Evolutionary conservation across 2,329 filamentous ascomycete species (phyloP).

Genomic region (Alternaria alternata): DNA sequence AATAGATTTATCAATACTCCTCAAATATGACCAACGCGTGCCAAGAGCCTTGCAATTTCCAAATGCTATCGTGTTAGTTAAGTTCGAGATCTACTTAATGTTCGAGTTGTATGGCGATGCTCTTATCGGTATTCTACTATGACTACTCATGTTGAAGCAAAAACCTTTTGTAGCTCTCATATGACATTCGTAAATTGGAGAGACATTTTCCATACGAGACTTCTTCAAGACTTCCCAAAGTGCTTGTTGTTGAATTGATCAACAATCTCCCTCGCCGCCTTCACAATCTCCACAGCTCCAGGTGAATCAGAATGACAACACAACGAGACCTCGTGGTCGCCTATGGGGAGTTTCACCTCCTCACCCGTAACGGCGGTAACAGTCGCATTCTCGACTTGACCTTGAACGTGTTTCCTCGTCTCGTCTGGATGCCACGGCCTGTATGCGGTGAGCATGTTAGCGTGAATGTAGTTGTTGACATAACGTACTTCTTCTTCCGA

Average conservation of each 20-base stretch:
- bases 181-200: not conserved
- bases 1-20: conserved; percentile 1
- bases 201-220: not conserved
- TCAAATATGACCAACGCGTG: not conserved
- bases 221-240: conserved; percentile 19
- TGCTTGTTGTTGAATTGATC: conserved; percentile 51
- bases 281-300: conserved; percentile 55
- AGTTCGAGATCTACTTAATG: not conserved
- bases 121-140: not conserved
- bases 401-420: conserved; percentile 51
- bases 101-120: not conserved
- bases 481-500: conserved; percentile 63
- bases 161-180: not conserved
- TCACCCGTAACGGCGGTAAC: conserved; percentile 55
- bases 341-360: conserved; percentile 52
- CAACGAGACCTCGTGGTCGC: conserved; percentile 53
- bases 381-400: conserved; percentile 51
- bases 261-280: conserved; percentile 52
- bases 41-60: not conserved
- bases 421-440: conserved; percentile 55
- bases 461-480: not conserved
- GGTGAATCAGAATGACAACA: conserved; percentile 58
- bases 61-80: not conserved
- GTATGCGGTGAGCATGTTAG: not conserved
- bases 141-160: not conserved